Evolutionary conservation across 192 early-diverging fungal genomes (phyloP), one percentile per base, ranked within the genome.

Genomic region (Linnemannia hyalina): DNA sequence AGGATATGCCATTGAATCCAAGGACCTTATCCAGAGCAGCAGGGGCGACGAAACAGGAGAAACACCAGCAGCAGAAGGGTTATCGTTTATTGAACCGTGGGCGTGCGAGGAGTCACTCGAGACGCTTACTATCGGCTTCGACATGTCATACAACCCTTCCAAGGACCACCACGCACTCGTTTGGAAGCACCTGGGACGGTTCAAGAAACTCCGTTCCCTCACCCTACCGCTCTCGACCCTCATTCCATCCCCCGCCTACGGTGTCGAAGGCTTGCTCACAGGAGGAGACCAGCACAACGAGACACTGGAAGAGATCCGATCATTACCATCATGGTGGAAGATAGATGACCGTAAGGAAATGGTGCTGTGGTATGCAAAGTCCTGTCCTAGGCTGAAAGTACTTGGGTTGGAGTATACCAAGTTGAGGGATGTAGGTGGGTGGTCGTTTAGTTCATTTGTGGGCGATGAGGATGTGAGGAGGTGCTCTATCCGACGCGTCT

Each of bases 261-360:
- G 60, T 15, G 29, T 65, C 29, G 60, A 29, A 3, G 60, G 60
- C 4, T 11, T 65, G 0, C 10, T 65, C 60, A 11, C n/a, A 65
- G 60, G 29, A 32, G 60, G 29, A 32, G 29, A 26, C 11, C 10
- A 29, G 3, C 23, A 32, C 23, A 65, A 29, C 3, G 9, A 29
- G 26, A 65, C 60, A 2, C 60, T 65, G 60, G 60, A 65, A 65
- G 60, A 65, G 13, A 65, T 65, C 26, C 60, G 60, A 32, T 65
- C 60, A 32, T 65, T 65, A 23, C 60, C 60, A 15, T 65, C 60
- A 65, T 65, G 60, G 60, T 65, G 60, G 60, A 65, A 65, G 60
- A 11, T 65, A 0, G 29, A 65, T 13, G 60, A 65, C 32, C 29
- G 60, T 29, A 29, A 15, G 11, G 60, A 9, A 3, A 65, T 32